phyloP scores from a whole-genome alignment of 2,329 filamentous ascomycete species.

The Talaromyces islandicus region DNA sequence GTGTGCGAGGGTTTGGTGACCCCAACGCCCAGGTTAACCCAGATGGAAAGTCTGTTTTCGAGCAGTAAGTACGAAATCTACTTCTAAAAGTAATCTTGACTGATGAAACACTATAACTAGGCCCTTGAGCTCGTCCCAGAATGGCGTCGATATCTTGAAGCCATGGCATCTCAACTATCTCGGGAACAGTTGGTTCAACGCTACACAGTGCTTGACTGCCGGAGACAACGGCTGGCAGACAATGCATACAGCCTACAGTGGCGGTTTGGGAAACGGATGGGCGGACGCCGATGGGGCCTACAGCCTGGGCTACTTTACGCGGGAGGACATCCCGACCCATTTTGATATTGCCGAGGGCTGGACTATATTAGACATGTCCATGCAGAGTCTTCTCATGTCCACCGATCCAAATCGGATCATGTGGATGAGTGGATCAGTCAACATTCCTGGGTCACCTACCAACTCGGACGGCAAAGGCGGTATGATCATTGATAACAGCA shows the following conservation, averaged over 20 bases:
- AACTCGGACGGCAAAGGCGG: neutral
- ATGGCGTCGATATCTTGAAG: constrained; percentile 41
- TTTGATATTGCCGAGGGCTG: neutral
- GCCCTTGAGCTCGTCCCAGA: neutral
- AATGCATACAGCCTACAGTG: neutral
- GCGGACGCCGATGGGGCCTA: neutral
- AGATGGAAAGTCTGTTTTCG: constrained; percentile 39
- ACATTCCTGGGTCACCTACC: neutral
- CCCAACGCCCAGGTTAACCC: constrained; percentile 49
- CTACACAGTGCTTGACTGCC: neutral
- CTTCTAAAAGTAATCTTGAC: neutral
- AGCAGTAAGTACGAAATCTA: constrained; percentile 34
- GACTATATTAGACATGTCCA: neutral
- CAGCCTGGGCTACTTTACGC: neutral
- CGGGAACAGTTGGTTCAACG: constrained; percentile 22
- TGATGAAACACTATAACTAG: constrained; percentile 22
- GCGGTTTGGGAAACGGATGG: neutral
- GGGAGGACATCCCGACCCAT: neutral
- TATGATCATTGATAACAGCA: neutral
- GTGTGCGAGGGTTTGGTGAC: constrained; percentile 50
- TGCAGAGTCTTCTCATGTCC: neutral
- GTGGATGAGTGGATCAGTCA: constrained; percentile 1
- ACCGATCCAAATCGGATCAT: neutral
- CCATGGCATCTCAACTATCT: constrained; percentile 53
- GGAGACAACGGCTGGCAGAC: neutral